Evolutionary conservation across 106 monocot species (phyloP).

Genomic region (Vanilla planifolia): DNA sequence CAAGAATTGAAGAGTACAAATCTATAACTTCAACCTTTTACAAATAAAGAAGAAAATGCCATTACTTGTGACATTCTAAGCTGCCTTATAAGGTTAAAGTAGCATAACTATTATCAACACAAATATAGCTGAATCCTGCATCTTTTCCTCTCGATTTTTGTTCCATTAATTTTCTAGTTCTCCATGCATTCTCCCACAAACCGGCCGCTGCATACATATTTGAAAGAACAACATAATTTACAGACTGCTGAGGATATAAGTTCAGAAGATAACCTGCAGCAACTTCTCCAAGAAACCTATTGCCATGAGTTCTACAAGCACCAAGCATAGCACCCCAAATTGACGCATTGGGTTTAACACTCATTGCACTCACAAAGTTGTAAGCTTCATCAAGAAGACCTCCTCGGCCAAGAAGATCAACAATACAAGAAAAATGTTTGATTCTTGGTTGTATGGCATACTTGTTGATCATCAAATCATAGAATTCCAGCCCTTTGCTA

Average conservation of each 20-base stretch:
- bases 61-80: not conserved
- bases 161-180: slow-evolving; percentile 44
- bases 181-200: slow-evolving; percentile 64
- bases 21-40: not conserved
- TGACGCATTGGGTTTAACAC: slow-evolving; percentile 34
- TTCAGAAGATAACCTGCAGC: slow-evolving; percentile 39
- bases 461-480: slow-evolving; percentile 57
- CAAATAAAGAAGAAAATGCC: not conserved
- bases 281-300: slow-evolving; percentile 37
- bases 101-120: not conserved
- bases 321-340: slow-evolving; percentile 81
- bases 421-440: slow-evolving; percentile 75
- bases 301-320: slow-evolving; percentile 55
- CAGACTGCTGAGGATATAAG: slow-evolving; percentile 41
- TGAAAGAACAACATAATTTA: slow-evolving; percentile 68
- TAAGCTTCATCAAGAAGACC: slow-evolving; percentile 73
- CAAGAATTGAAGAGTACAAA: not conserved
- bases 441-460: slow-evolving; percentile 59
- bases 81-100: not conserved
- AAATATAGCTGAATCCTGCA: slow-evolving; percentile 37
- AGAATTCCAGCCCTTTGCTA: slow-evolving; percentile 42
- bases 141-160: slow-evolving; percentile 32
- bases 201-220: slow-evolving; percentile 63
- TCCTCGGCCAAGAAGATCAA: slow-evolving; percentile 82
- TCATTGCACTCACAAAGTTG: slow-evolving; percentile 33